These are phyloP conservation scores for Fusarium nisikadoi DNA, from an alignment of 2,329 filamentous ascomycete species.

Conservation along the genomic window DNA sequence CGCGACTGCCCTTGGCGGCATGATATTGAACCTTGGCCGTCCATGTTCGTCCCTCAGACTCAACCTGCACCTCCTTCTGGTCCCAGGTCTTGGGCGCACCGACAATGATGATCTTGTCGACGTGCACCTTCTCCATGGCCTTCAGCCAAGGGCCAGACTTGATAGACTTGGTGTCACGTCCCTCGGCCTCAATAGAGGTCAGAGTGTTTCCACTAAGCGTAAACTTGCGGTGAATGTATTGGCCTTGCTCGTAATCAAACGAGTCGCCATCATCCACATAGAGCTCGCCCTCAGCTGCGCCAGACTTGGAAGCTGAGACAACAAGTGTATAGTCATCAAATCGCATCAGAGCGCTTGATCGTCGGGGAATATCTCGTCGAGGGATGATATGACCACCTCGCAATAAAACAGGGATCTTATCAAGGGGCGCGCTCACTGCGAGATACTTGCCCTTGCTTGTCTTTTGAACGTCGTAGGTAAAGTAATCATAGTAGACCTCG, in stretches of 20 bases:
- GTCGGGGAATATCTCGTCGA: constrained; percentile 86
- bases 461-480: constrained; percentile 80
- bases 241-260: constrained; percentile 86
- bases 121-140: constrained; percentile 78
- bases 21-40: constrained; percentile 70
- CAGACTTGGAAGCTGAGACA: constrained; percentile 70
- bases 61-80: constrained; percentile 68
- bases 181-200: constrained; percentile 74
- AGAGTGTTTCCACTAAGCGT: constrained; percentile 70
- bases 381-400: constrained; percentile 92
- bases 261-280: constrained; percentile 96
- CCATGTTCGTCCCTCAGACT: constrained; percentile 63
- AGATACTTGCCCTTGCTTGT: constrained; percentile 76
- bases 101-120: constrained; percentile 87
- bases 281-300: constrained; percentile 77
- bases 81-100: constrained; percentile 80
- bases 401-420: constrained; percentile 91
- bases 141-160: constrained; percentile 78
- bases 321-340: constrained; percentile 96
- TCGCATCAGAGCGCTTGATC: constrained; percentile 88
- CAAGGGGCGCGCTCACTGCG: constrained; percentile 79
- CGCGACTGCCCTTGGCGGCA: constrained; percentile 57
- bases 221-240: constrained; percentile 89
- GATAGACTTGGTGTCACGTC: constrained; percentile 62
- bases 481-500: constrained; percentile 95